Conservation (phyloP, 2,329 filamentous ascomycete species). For the Lasiodiplodia citricola region DNA sequence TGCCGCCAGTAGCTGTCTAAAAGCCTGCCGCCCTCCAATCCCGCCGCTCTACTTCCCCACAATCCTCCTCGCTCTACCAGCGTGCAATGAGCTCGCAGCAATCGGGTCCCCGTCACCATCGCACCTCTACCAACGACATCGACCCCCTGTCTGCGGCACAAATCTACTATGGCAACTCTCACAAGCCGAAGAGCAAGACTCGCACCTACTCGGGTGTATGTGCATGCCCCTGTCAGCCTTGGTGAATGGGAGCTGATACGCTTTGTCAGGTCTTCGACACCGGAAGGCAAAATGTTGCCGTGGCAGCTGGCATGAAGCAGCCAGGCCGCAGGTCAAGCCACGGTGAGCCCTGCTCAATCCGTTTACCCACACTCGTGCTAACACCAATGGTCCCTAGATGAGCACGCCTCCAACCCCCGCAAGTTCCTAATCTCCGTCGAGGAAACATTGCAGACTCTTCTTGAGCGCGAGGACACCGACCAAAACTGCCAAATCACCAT, state of each 20-base stretch:
- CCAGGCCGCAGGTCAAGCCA: slow-evolving; percentile 45
- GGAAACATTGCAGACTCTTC: slow-evolving; percentile 76
- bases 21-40: background rate
- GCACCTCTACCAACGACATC: slow-evolving; percentile 49
- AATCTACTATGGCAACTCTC: slow-evolving; percentile 64
- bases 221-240: slow-evolving; percentile 7
- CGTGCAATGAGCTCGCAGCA: slow-evolving; percentile 47
- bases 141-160: slow-evolving; percentile 65
- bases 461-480: slow-evolving; percentile 90
- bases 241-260: slow-evolving; percentile 3
- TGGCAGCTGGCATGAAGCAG: slow-evolving; percentile 34
- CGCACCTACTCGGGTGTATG: slow-evolving; percentile 64
- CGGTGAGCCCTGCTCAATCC: slow-evolving; percentile 32
- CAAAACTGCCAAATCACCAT: slow-evolving; percentile 95
- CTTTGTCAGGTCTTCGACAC: slow-evolving; percentile 4
- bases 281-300: slow-evolving; percentile 38
- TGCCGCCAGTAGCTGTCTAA: slow-evolving; percentile 9
- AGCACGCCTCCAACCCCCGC: slow-evolving; percentile 69
- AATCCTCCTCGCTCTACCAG: background rate
- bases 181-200: slow-evolving; percentile 53
- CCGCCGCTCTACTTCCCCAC: background rate
- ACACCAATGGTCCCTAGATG: slow-evolving; percentile 62
- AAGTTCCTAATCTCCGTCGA: slow-evolving; percentile 89
- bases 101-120: slow-evolving; percentile 37
- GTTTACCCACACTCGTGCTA: background rate